phyloP scores from a whole-genome alignment of 768 basidiomycete species.

The Pleurotus tuber-regium region DNA sequence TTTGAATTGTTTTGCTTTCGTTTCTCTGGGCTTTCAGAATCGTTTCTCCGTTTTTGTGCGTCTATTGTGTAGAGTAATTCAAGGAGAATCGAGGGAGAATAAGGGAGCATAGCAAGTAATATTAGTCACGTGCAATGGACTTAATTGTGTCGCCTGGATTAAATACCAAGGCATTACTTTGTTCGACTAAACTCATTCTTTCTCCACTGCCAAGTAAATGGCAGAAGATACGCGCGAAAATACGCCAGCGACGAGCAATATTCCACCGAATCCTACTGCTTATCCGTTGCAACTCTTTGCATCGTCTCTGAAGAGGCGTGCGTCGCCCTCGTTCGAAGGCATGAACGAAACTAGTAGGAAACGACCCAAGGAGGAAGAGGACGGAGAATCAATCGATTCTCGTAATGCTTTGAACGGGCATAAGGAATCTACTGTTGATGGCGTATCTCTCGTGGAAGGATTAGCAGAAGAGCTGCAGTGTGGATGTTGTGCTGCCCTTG shows the following conservation, averaged over 20 bases:
- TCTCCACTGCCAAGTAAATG: no score
- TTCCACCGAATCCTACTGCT: background rate
- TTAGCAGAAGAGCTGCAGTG: conserved; percentile 77
- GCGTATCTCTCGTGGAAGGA: conserved; percentile 49
- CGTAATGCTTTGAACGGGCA: background rate
- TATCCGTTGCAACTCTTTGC: background rate
- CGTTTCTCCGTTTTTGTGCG: background rate
- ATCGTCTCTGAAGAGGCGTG: conserved; percentile 53
- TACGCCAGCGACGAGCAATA: background rate
- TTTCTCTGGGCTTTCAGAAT: no score
- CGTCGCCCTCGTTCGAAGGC: conserved; percentile 57
- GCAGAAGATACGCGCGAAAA: background rate
- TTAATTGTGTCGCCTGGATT: background rate
- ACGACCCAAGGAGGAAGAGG: conserved; percentile 50
- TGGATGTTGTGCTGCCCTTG: conserved; percentile 80
- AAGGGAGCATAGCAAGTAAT: no score
- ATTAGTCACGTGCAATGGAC: conserved; percentile 1
- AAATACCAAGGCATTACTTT: background rate
- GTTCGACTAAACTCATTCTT: no score
- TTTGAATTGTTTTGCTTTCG: conserved; percentile 8
- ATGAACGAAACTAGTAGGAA: conserved; percentile 50
- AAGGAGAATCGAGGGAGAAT: no score
- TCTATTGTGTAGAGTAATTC: background rate
- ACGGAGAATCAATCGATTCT: background rate
- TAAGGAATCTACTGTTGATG: conserved; percentile 10